These are phyloP conservation scores for Piromyces sp. DNA, from an alignment of 192 early-diverging fungal species.

Conservation along the genomic window DNA sequence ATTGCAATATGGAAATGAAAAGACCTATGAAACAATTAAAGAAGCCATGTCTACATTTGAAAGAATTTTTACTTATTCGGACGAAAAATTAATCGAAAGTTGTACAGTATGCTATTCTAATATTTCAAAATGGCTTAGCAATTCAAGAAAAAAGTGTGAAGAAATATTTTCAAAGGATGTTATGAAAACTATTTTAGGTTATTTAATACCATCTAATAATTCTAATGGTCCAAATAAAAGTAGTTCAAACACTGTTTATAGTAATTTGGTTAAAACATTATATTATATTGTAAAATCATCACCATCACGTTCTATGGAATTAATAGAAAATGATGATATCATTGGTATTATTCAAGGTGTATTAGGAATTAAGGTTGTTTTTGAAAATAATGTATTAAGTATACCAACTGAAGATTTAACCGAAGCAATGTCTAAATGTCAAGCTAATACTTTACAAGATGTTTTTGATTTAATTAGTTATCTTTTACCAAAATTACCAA, in stretches of 20 bases:
- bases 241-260: constrained; percentile 3
- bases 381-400: not conserved
- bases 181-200: not conserved
- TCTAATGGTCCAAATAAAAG: not conserved
- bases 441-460: not conserved
- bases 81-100: constrained; percentile 56
- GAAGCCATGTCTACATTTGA: constrained; percentile 56
- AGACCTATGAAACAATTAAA: constrained; percentile 13
- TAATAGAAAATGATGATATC: constrained; percentile 2
- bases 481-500: not conserved
- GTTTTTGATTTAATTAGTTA: not conserved
- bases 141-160: constrained; percentile 30
- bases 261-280: constrained; percentile 19
- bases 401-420: not conserved
- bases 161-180: not conserved
- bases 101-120: constrained; percentile 41
- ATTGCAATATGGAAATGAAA: not conserved
- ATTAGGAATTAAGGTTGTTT: not conserved
- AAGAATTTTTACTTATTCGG: constrained; percentile 45
- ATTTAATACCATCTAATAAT: not conserved
- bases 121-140: constrained; percentile 42
- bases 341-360: constrained; percentile 1
- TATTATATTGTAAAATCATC: constrained; percentile 18
- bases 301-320: constrained; percentile 16
- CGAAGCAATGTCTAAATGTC: not conserved